Percentiles rank a stretch among this genome's conserved stretches.
Evolutionary conservation across 176 grass and related monocot species (phyloP).

Genomic region (Aegilops umbellulata): DNA sequence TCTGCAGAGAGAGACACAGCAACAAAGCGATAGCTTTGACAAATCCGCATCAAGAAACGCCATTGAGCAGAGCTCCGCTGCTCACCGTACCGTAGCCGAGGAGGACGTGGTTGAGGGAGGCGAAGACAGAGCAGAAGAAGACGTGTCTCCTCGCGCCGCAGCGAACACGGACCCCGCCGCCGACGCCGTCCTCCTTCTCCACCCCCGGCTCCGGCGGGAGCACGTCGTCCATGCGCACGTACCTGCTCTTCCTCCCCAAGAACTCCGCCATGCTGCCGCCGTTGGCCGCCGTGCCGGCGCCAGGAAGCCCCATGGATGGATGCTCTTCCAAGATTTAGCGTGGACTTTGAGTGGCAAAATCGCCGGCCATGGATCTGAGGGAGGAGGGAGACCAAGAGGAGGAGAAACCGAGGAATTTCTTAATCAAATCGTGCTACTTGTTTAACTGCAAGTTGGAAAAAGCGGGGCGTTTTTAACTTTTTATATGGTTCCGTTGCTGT

Average conservation of each 20-base stretch:
- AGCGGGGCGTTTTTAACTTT: no score
- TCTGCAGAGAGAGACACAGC: conserved; percentile 10
- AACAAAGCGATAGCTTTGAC: background rate
- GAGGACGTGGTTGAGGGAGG: conserved; percentile 82
- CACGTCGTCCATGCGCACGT: conserved; percentile 53
- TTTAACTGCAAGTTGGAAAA: no score
- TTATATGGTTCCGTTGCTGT: no score
- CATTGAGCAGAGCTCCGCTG: background rate
- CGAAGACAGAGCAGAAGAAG: conserved; percentile 70
- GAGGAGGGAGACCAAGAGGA: no score
- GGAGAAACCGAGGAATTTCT: no score
- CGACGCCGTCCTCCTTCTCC: background rate
- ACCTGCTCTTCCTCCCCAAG: conserved; percentile 37
- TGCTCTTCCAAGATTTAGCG: background rate
- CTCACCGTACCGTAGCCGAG: conserved; percentile 94
- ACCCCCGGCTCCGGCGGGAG: conserved; percentile 26
- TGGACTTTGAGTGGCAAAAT: background rate
- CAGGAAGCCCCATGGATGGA: conserved; percentile 23
- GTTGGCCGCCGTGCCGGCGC: background rate
- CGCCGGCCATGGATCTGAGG: conserved; percentile 28
- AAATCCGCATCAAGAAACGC: background rate
- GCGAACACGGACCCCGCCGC: conserved; percentile 3
- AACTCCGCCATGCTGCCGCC: background rate
- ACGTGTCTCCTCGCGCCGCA: conserved; percentile 54
- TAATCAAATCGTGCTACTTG: no score